These are phyloP conservation scores for Xylaria sp. DNA, from an alignment of 2,329 filamentous ascomycete genomes.

Conservation along the genomic window DNA sequence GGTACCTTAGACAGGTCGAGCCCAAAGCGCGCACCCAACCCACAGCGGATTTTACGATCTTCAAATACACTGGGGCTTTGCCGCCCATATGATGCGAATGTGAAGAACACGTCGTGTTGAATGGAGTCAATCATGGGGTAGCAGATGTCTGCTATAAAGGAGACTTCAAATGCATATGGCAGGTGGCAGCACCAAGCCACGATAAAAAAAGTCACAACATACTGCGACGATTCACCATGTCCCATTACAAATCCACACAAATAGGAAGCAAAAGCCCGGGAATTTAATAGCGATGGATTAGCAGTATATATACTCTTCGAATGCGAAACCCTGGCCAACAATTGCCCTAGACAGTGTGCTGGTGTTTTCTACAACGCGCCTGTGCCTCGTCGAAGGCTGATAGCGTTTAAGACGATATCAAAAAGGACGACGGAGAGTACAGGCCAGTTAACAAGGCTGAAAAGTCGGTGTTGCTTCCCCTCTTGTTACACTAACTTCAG, in stretches of 20 bases:
- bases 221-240: slow-evolving; percentile 9
- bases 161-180: neutral
- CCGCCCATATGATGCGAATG: slow-evolving; percentile 4
- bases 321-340: slow-evolving; percentile 8
- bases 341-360: neutral
- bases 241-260: slow-evolving; percentile 8
- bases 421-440: neutral
- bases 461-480: neutral
- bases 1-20: neutral
- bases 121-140: slow-evolving; percentile 4
- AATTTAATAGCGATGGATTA: slow-evolving; percentile 32
- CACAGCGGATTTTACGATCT: neutral
- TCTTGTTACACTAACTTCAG: neutral
- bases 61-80: slow-evolving; percentile 1
- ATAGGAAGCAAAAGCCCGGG: slow-evolving; percentile 17
- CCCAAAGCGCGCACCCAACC: neutral
- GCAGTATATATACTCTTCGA: slow-evolving; percentile 31
- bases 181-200: slow-evolving; percentile 6
- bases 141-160: slow-evolving; percentile 1
- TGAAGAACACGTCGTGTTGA: slow-evolving; percentile 13
- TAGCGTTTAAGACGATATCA: neutral
- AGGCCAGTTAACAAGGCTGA: neutral
- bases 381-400: neutral
- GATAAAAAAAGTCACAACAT: slow-evolving; percentile 10
- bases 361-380: neutral